Conservation (phyloP, 495 filamentous ascomycete species). For the Trichoderma orchidacearum region DNA sequence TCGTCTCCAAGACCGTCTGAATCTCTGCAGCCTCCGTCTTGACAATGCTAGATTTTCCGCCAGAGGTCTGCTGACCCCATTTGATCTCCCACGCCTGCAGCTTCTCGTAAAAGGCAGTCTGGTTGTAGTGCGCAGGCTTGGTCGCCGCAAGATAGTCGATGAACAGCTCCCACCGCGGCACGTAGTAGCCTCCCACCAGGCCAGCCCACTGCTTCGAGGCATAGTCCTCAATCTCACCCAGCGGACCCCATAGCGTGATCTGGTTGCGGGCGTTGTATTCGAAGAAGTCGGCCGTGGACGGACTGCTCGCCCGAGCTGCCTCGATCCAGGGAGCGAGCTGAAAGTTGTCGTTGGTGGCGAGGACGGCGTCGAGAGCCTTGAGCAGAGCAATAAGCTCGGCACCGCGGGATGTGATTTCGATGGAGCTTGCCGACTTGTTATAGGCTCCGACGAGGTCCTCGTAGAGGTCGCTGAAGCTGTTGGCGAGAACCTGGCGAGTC, state of each 20-base stretch:
- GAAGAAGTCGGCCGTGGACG: conserved; percentile 23
- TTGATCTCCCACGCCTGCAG: conserved; percentile 22
- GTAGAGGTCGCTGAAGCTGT: conserved; percentile 31
- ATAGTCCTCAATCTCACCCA: conserved; percentile 36
- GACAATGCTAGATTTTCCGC: conserved; percentile 6
- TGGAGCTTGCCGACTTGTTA: conserved; percentile 7
- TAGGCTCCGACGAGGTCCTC: conserved; percentile 20
- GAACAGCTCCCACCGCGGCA: conserved; percentile 34
- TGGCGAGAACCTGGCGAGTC: conserved; percentile 35
- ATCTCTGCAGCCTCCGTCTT: conserved; percentile 3
- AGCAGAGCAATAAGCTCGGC: conserved; percentile 21
- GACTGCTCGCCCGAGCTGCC: conserved; percentile 19
- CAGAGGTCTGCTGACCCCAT: conserved; percentile 24
- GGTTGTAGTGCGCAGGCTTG: conserved; percentile 15
- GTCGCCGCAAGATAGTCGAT: conserved; percentile 27
- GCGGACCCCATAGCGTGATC: conserved; percentile 39
- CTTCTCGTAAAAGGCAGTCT: conserved; percentile 12
- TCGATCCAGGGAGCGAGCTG: conserved; percentile 29
- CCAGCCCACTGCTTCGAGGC: conserved; percentile 37
- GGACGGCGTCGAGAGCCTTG: conserved; percentile 25
- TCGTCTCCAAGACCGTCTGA: conserved; percentile 8
- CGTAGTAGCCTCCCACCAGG: conserved; percentile 33
- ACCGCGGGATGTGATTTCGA: conserved; percentile 11
- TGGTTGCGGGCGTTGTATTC: conserved; percentile 41
- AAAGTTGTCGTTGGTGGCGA: conserved; percentile 31